Evolutionary conservation across 208 protist species (phyloP).

Genomic region (Crithidia sp.): DNA sequence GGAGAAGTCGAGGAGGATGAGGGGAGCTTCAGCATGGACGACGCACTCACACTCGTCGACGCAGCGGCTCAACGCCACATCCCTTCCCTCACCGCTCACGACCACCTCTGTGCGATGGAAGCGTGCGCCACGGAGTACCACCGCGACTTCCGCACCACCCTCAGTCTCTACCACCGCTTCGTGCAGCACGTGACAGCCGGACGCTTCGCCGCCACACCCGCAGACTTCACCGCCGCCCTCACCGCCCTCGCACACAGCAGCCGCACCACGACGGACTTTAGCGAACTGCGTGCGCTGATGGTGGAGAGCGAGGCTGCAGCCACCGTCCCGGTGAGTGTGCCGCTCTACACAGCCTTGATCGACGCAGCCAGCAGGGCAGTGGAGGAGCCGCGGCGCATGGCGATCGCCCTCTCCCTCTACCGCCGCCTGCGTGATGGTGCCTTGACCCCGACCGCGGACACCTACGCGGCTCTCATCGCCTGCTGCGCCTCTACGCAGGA

Average conservation of each 20-base stretch:
- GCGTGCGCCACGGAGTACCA: slow-evolving; percentile 51
- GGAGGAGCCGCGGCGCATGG: slow-evolving; percentile 63
- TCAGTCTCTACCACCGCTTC: slow-evolving; percentile 76
- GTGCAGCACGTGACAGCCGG: slow-evolving; percentile 54
- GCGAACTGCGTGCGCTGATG: slow-evolving; percentile 62
- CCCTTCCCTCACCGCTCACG: slow-evolving; percentile 49
- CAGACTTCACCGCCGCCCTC: slow-evolving; percentile 50
- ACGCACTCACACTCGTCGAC: slow-evolving; percentile 64
- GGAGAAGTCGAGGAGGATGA: slow-evolving; percentile 4
- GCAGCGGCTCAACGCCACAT: slow-evolving; percentile 44
- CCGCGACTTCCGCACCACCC: slow-evolving; percentile 65
- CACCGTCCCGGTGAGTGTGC: slow-evolving; percentile 70
- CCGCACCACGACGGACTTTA: slow-evolving; percentile 60
- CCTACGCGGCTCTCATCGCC: slow-evolving; percentile 82
- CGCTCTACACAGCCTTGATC: slow-evolving; percentile 81
- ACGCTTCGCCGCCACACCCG: slow-evolving; percentile 35
- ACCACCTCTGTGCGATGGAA: slow-evolving; percentile 76
- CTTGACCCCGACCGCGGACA: slow-evolving; percentile 53
- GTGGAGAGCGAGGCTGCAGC: slow-evolving; percentile 51
- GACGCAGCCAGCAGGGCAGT: slow-evolving; percentile 62
- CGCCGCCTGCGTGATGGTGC: slow-evolving; percentile 71
- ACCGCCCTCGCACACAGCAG: slow-evolving; percentile 56
- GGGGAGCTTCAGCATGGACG: slow-evolving; percentile 59
- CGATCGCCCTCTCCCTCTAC: slow-evolving; percentile 80
- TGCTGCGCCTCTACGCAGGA: slow-evolving; percentile 70